phyloP scores from a whole-genome alignment of 768 basidiomycete genomes.

The Gelatoporia subvermispora region DNA sequence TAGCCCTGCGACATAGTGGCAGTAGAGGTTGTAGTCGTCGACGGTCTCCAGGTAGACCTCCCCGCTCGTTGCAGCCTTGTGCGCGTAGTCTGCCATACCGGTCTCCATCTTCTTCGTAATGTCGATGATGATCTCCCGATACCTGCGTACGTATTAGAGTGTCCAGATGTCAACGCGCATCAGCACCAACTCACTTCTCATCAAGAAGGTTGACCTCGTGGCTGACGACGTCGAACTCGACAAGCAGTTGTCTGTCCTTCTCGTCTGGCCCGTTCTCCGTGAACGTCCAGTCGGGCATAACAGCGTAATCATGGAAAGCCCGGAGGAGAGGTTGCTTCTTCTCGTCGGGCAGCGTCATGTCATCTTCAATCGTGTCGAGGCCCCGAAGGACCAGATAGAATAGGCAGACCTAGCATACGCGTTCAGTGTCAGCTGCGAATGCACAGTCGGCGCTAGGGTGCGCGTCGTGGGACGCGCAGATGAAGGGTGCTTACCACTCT shows the following conservation, averaged over 20 bases:
- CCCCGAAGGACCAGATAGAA: conserved; percentile 94
- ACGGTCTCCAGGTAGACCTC: conserved; percentile 68
- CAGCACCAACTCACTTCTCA: conserved; percentile 39
- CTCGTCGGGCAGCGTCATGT: conserved; percentile 89
- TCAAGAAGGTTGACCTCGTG: conserved; percentile 72
- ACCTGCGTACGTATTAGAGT: conserved; percentile 34
- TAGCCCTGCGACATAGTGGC: conserved; percentile 96
- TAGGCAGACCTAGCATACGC: conserved; percentile 65
- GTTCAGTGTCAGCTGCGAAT: not conserved
- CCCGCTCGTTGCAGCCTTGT: conserved; percentile 69
- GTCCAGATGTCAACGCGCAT: conserved; percentile 18
- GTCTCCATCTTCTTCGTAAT: conserved; percentile 83
- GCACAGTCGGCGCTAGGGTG: not conserved
- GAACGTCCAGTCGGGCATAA: conserved; percentile 85
- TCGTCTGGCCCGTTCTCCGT: conserved; percentile 78
- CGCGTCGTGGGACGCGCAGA: not conserved
- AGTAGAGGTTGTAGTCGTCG: conserved; percentile 93
- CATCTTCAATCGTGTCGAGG: conserved; percentile 97
- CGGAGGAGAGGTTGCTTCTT: conserved; percentile 84
- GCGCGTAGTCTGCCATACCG: conserved; percentile 96
- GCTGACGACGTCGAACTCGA: conserved; percentile 77
- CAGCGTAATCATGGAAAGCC: conserved; percentile 72
- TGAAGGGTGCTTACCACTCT: conserved; percentile 69
- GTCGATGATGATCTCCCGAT: conserved; percentile 75
- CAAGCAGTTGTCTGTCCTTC: conserved; percentile 80